Conservation (phyloP, 148 eudicot genomes). For the Limonium bicolor region DNA sequence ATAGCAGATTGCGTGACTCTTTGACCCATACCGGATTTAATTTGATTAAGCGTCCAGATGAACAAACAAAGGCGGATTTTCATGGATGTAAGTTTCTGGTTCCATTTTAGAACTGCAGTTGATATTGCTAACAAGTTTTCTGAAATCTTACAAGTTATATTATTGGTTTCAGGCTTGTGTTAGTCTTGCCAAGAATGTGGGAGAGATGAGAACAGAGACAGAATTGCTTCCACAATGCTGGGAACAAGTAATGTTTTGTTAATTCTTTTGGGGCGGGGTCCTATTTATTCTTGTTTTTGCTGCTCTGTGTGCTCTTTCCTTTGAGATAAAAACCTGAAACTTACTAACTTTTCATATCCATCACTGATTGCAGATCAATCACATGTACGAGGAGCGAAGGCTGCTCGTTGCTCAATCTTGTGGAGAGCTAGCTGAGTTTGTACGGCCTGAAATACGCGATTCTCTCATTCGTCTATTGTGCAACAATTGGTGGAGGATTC, state of each 20-base stretch:
- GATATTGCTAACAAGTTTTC: not conserved
- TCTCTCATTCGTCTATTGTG: constrained; percentile 92
- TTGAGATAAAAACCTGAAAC: too few relatives aligned
- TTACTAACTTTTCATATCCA: too few relatives aligned
- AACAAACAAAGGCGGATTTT: constrained; percentile 84
- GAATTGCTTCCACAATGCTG: constrained; percentile 99
- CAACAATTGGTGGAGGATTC: constrained; percentile 97
- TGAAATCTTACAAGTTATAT: constrained; percentile 2
- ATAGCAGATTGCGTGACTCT: constrained; percentile 78
- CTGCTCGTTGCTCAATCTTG: constrained; percentile 97
- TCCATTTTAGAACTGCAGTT: not conserved
- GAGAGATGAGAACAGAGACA: constrained; percentile 96
- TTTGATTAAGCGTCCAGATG: constrained; percentile 97
- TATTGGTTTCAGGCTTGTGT: constrained; percentile 68
- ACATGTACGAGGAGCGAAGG: constrained; percentile 94
- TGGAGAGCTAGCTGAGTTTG: constrained; percentile 95
- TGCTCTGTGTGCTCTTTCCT: too few relatives aligned
- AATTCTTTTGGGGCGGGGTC: constrained; percentile 1
- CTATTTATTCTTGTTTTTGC: not conserved
- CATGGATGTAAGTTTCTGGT: constrained; percentile 66
- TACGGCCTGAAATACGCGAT: constrained; percentile 96
- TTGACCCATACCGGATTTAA: constrained; percentile 92
- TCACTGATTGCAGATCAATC: constrained; percentile 80
- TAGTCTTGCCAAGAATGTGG: constrained; percentile 82
- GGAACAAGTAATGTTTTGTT: constrained; percentile 67